These are phyloP conservation scores for Hypseocharis bilobata DNA, from an alignment of 441 rosid genomes.

Conservation along the genomic window DNA sequence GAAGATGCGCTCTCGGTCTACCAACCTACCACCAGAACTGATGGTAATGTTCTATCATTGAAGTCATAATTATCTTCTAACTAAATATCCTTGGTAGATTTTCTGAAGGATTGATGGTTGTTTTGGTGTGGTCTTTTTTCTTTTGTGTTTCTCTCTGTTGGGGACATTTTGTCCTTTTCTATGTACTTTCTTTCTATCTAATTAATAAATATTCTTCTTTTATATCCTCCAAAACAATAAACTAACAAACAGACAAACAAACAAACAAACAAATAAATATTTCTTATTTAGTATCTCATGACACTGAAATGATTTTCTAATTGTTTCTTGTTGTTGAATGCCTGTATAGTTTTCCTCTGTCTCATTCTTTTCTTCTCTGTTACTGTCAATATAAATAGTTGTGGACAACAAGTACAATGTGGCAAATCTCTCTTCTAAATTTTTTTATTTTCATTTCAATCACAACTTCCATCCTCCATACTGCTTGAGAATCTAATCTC, in stretches of 20 bases:
- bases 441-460: conserved; percentile 6
- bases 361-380: neutral
- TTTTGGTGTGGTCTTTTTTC: too few species aligned
- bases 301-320: neutral
- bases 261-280: too few species aligned
- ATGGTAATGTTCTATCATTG: conserved; percentile 48
- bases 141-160: too few species aligned
- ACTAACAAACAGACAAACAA: too few species aligned
- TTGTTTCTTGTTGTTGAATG: neutral
- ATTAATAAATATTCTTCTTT: too few species aligned
- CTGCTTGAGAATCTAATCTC: neutral
- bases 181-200: too few species aligned
- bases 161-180: too few species aligned
- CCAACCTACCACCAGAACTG: conserved; percentile 77
- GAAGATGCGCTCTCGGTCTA: conserved; percentile 84
- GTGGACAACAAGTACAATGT: neutral
- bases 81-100: too few species aligned
- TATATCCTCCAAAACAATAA: too few species aligned
- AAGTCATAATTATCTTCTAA: conserved; percentile 3
- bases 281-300: neutral
- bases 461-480: too few species aligned
- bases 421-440: neutral
- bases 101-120: too few species aligned
- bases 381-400: neutral
- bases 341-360: neutral